Evolutionary conservation across 352 stramenopile genomes (phyloP), one percentile per base, ranked within the genome.

Genomic region (Globisporangium paroecandrum): DNA sequence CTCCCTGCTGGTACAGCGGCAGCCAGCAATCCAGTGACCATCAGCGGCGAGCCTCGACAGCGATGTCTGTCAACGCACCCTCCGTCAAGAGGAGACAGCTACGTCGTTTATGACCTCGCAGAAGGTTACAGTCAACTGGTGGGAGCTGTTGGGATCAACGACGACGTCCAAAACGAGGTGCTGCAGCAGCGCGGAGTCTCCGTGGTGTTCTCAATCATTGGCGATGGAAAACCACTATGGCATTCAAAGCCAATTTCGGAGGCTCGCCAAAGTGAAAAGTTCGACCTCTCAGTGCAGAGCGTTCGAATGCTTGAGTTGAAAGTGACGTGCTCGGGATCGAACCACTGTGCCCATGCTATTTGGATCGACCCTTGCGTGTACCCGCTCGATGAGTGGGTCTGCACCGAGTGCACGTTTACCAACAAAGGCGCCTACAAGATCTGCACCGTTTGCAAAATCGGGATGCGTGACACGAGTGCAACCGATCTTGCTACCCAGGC

Each of bases 31-130:
- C 74, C 74, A 6, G 90, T 94, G 62, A 74, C 77, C 24, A 74
- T 96, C 9, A 72, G 73, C 20, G 86, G 85, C 3, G 85, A 96
- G 55, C 64, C 65, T 2, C 90, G 89, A 38, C 83, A 91, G 47
- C 83, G 84, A 3, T 90, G 80, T n/a, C 63, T 96, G 25, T 96
- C 88, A 12, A 91, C 83, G 3, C 86, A 94, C 66, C 88, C 88
- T 20, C 87, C 85, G 10, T 76, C 85, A 10, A 73, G 87, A 38
- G 86, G 85, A 13, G 78, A 90, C 47, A 82, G 87, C 1, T 92
- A 89, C 58, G 85, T 94, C 20, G 81, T 91, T n/a, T 96, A 94
- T 47, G 89, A 96, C 61, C 65, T 96, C 34, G 74, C 60, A 3
- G 76, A 88, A 67, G 79, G 75, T 3, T 96, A 90, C 65, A 69